Base-by-base conservation (phyloP, 495 filamentous ascomycete genomes). In the Monascus purpureus region DNA sequence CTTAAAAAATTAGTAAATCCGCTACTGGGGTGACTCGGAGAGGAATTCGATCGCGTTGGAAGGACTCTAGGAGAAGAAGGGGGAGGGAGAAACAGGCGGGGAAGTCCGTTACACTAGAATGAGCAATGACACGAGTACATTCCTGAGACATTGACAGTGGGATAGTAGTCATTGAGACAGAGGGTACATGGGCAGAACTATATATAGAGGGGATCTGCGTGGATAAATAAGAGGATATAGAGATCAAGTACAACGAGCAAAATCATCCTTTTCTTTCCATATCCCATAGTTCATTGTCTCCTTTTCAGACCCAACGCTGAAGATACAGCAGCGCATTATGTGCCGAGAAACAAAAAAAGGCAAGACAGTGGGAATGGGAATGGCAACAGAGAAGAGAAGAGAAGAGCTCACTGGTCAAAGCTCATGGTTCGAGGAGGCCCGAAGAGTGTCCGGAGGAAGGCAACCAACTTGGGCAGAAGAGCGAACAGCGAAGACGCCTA, bases 121-220 rank as follows among this genome's bases (percentile, higher is more conserved):
- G 34, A 38, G 52, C 48, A 47, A 63, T 58, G 55, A 60, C 58
- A 57, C 58, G 52, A 46, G 55, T 52, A 52, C 55, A 61, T 57
- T 50, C 50, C 46, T 19, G 37, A 33, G 35, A 31, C 9, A 15
- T 8, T 9, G 2, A 31, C 12, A 13, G 15, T 8, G 29, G 32
- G 37, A 37, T 45, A 45, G 45, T 41, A 40, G 44, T 41, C 36
- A 48, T 36, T 29, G 42, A 41, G 38, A 33, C 35, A 37, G 28
- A 37, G 36, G 25, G 25, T n/a, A 37, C 24, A 19, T 29, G 31
- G n/a, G 31, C 25, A 14, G 29, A 45, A 47, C 35, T 40, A 50
- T 42, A 23, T 22, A 42, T 28, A 39, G 36, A 33, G 41, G 34
- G 28, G 19, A 42, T 23, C 38, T 33, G 32, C 28, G 35, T 19